Percentiles rank a stretch among this genome's conserved stretches.
These are phyloP conservation scores for Yamadazyma friedrichii DNA, from an alignment of 1,139 yeast species.

Conservation along the genomic window DNA sequence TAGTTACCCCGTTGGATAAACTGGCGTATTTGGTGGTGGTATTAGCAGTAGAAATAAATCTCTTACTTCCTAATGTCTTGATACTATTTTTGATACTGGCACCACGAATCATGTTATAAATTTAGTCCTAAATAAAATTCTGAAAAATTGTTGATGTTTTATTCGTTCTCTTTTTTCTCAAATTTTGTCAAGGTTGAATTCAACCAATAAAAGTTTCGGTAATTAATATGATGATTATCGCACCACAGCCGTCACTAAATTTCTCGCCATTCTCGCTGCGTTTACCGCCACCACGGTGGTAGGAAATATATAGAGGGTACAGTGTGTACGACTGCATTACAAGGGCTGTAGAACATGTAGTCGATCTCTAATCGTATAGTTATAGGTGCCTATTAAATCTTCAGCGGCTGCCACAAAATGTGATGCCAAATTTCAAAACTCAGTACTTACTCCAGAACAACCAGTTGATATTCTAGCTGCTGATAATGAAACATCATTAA, in stretches of 20 bases:
- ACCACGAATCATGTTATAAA: constrained; percentile 18
- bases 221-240: constrained; percentile 2
- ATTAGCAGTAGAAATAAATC: constrained; percentile 58
- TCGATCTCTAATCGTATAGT: constrained; percentile 5
- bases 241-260: not conserved
- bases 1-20: constrained; percentile 67
- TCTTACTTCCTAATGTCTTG: constrained; percentile 34
- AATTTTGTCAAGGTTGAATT: constrained; percentile 3
- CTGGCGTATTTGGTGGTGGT: constrained; percentile 67
- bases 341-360: too few species aligned
- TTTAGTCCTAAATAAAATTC: not conserved
- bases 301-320: not conserved
- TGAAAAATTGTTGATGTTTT: constrained; percentile 10
- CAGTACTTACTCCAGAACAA: constrained; percentile 19
- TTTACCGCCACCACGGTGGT: not conserved
- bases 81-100: constrained; percentile 13
- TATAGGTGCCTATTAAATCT: constrained; percentile 12
- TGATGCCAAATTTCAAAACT: constrained; percentile 22
- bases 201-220: constrained; percentile 9
- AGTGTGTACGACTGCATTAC: too few species aligned
- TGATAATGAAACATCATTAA: constrained; percentile 47
- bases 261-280: not conserved
- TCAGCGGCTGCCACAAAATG: constrained; percentile 25
- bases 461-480: constrained; percentile 56
- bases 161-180: constrained; percentile 9